Evolutionary conservation across 495 filamentous ascomycete genomes (phyloP).

Genomic region (Pseudoneurospora amorphoporcata): DNA sequence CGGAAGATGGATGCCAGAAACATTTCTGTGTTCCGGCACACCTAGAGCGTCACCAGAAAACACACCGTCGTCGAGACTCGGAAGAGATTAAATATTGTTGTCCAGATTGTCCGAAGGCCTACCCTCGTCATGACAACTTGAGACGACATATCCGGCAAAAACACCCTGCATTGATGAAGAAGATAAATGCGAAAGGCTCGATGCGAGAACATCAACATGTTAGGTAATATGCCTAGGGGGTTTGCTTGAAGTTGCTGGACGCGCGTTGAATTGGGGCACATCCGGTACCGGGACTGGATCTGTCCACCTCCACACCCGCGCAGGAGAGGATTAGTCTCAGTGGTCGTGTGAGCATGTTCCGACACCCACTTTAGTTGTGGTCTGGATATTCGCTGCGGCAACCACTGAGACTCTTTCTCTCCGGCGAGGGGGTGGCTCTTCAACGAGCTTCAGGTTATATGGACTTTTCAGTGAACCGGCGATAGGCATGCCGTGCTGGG

Average conservation of each 20-base stretch:
- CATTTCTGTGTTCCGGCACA: not conserved
- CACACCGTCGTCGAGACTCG: not conserved
- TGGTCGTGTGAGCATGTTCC: not conserved
- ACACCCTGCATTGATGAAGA: not conserved
- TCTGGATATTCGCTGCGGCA: not conserved
- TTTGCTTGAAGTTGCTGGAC: not conserved
- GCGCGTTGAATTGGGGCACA: not conserved
- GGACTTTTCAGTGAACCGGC: not conserved
- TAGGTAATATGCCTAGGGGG: not conserved
- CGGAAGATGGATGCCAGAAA: not conserved
- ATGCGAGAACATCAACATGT: not conserved
- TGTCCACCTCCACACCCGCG: not conserved
- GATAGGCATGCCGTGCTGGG: not conserved
- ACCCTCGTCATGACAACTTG: not conserved
- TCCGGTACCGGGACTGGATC: not conserved
- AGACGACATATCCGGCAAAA: not conserved
- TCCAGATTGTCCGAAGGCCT: not conserved
- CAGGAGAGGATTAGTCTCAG: not conserved
- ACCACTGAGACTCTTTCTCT: not conserved
- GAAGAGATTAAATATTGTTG: not conserved
- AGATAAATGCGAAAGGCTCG: not conserved
- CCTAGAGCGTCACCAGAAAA: not conserved
- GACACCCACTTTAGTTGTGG: not conserved
- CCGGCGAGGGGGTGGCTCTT: not conserved
- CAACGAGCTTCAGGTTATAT: not conserved